Percentiles rank a stretch among this genome's conserved stretches.
Evolutionary conservation across 192 early-diverging fungal species (phyloP).

Genomic region (Umbelopsis ramanniana): DNA sequence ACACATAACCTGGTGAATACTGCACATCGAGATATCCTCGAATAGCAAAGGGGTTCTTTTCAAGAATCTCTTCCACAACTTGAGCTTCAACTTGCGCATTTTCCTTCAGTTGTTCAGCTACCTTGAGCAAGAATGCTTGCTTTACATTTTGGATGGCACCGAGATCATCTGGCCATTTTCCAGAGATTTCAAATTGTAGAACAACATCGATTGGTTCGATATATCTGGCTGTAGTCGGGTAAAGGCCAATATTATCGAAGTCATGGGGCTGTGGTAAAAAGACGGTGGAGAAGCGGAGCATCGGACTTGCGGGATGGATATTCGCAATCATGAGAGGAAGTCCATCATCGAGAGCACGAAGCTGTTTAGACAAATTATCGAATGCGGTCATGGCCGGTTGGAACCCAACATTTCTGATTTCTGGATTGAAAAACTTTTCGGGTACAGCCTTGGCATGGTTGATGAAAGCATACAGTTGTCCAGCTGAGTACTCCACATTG

Average conservation of each 20-base stretch:
- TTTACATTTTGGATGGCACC: slow-evolving; percentile 90
- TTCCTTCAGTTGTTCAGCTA: slow-evolving; percentile 65
- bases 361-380: slow-evolving; percentile 62
- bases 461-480: slow-evolving; percentile 67
- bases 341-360: slow-evolving; percentile 62
- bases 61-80: slow-evolving; percentile 56
- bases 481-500: slow-evolving; percentile 63
- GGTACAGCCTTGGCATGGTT: slow-evolving; percentile 53
- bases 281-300: slow-evolving; percentile 75
- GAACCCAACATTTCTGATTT: slow-evolving; percentile 56
- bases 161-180: slow-evolving; percentile 90
- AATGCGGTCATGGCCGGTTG: slow-evolving; percentile 70
- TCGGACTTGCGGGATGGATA: slow-evolving; percentile 60
- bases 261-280: slow-evolving; percentile 73
- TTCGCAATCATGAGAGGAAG: slow-evolving; percentile 70
- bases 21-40: slow-evolving; percentile 73
- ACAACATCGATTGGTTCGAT: slow-evolving; percentile 77
- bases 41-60: slow-evolving; percentile 47
- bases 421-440: slow-evolving; percentile 46
- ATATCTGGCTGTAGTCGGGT: slow-evolving; percentile 55
- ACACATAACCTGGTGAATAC: slow-evolving; percentile 70
- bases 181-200: slow-evolving; percentile 83
- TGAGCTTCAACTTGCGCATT: slow-evolving; percentile 48
- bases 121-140: slow-evolving; percentile 79
- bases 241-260: slow-evolving; percentile 44